Evolutionary conservation across 306 rosid genomes (phyloP), one percentile per base, ranked within the genome.

Genomic region (Sophora flavescens): DNA sequence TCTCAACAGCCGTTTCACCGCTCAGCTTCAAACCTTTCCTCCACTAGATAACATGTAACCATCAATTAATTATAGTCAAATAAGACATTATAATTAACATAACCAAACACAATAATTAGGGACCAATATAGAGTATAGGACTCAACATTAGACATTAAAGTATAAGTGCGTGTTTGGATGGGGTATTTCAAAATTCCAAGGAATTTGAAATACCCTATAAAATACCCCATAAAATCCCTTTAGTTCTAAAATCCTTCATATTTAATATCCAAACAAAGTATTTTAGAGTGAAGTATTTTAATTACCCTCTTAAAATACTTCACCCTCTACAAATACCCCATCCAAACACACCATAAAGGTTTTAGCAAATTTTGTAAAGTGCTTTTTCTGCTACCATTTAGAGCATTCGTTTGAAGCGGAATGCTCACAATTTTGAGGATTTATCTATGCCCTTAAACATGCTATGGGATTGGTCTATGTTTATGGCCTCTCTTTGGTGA

Each of bases 11-110:
- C 35, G 91, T 71, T 87, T 92, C 99, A 78, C 99, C 92, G 15
- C 99, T 95, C 63, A 95, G 97, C 89, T 95, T 95, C 84, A 95
- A 87, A 79, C 98, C 97, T 85, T 84, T 95, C 85, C 99, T 95
- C 99, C 99, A 95, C 99, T 95, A 74, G 80, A 87, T 71, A 50
- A 63, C 63, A 89, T 78, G 70, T 13, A 69, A 17, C 51, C 64
- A 63, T 26, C 11, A 51, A 39, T 42, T 32, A 81, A 63, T 48
- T 78, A 78, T 36, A 66, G 62, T 51, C n/a, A 71, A 22, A 54
- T 18, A 35, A 45, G 64, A 30, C n/a, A 74, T 68, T 18, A 53
- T 50, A 47, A 76, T 35, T 52, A 63, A 50, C 65, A 50, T 30
- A 60, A 26, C 47, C 61, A 70, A 71, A 70, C 53, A 15, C 57